Evolutionary conservation across 495 filamentous ascomycete genomes (phyloP).

Genomic region (Penicillium subrubescens): DNA sequence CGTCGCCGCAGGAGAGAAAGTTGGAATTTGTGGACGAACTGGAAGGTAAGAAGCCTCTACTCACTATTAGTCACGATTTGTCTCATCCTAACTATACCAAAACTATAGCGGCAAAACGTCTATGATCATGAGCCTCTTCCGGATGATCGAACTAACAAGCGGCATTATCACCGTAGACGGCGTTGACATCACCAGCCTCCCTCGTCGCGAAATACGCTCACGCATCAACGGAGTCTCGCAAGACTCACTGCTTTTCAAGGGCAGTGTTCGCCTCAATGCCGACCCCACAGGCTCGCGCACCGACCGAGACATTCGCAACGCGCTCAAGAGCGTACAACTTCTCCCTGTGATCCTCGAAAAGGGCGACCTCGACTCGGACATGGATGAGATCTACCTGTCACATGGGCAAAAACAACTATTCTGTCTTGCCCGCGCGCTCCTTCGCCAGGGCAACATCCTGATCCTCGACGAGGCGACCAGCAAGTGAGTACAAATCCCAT

Average conservation of each 20-base stretch:
- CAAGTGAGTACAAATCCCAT: constrained; percentile 40
- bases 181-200: constrained; percentile 48
- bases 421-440: constrained; percentile 61
- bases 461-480: constrained; percentile 56
- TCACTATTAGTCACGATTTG: background rate
- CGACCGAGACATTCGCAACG: constrained; percentile 44
- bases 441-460: constrained; percentile 50
- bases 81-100: constrained; percentile 1
- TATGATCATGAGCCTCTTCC: constrained; percentile 54
- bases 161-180: constrained; percentile 53
- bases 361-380: constrained; percentile 53
- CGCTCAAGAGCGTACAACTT: constrained; percentile 52
- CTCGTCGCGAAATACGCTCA: constrained; percentile 48
- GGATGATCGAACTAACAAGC: constrained; percentile 49
- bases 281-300: constrained; percentile 40
- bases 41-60: constrained; percentile 37
- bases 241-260: constrained; percentile 55
- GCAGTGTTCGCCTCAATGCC: constrained; percentile 50
- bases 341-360: constrained; percentile 50
- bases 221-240: constrained; percentile 58
- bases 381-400: constrained; percentile 54
- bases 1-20: constrained; percentile 58
- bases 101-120: constrained; percentile 49
- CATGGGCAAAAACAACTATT: constrained; percentile 68
- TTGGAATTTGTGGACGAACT: constrained; percentile 55